A percentile compares a stretch with the other conserved stretches of the same genome.
These are phyloP conservation scores for Piromyces sp. DNA, from an alignment of 192 early-diverging fungal genomes.

Conservation along the genomic window DNA sequence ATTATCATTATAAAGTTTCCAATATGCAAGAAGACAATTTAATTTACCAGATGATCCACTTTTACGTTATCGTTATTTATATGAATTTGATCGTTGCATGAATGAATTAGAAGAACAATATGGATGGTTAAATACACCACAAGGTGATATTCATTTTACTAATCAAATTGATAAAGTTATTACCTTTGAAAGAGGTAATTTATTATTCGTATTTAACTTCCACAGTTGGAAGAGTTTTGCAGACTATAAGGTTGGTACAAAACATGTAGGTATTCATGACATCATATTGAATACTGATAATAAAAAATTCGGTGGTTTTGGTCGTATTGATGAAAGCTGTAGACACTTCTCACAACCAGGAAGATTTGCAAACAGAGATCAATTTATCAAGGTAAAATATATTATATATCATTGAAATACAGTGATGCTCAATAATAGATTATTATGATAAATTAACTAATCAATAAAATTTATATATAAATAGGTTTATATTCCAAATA, in stretches of 20 bases:
- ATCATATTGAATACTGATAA: constrained; percentile 70
- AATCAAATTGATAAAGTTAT: constrained; percentile 82
- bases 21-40: constrained; percentile 89
- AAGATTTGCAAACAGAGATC: constrained; percentile 50
- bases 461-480: too few species aligned
- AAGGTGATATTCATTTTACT: constrained; percentile 46
- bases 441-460: too few species aligned
- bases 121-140: constrained; percentile 48
- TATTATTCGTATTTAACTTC: constrained; percentile 91
- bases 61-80: constrained; percentile 83
- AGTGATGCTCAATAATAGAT: too few species aligned
- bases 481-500: constrained; percentile 51
- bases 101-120: constrained; percentile 48
- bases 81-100: constrained; percentile 79
- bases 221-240: constrained; percentile 63
- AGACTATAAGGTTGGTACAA: constrained; percentile 73
- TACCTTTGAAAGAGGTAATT: constrained; percentile 74
- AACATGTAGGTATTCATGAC: constrained; percentile 28
- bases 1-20: too few species aligned
- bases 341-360: constrained; percentile 48
- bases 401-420: not conserved
- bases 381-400: constrained; percentile 46
- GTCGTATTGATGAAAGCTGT: constrained; percentile 39
- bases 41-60: constrained; percentile 72
- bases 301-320: constrained; percentile 60